Evolutionary conservation across 768 basidiomycete species (phyloP).

Genomic region (Mycena vitilis): DNA sequence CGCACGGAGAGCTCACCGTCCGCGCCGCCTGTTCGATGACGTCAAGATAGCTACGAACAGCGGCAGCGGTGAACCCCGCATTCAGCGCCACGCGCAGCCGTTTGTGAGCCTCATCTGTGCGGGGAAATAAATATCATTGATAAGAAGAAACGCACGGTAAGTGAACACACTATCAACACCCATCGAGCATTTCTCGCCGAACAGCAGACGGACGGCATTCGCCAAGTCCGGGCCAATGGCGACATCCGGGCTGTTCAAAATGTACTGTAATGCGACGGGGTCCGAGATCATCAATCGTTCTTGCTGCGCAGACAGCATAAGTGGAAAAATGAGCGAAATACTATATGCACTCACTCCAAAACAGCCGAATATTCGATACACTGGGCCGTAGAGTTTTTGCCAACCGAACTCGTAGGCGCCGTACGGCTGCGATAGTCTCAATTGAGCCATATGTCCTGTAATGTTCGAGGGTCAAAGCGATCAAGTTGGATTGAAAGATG

Average conservation of each 20-base stretch:
- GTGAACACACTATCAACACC: background rate
- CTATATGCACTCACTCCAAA: conserved; percentile 18
- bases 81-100: conserved; percentile 10
- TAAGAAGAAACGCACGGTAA: background rate
- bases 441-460: conserved; percentile 8
- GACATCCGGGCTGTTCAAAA: conserved; percentile 18
- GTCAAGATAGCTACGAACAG: background rate
- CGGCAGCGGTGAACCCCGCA: conserved; percentile 2
- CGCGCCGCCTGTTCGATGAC: background rate
- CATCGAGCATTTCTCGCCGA: conserved; percentile 2
- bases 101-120: conserved; percentile 8
- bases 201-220: background rate
- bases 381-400: conserved; percentile 5
- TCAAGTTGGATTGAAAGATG: background rate
- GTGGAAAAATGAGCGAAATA: background rate
- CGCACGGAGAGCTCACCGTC: background rate
- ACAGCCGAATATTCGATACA: background rate
- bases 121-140: background rate
- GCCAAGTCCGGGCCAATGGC: background rate
- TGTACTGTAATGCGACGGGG: background rate
- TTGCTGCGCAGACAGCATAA: conserved; percentile 9
- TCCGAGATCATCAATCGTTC: conserved; percentile 22
- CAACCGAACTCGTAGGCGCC: conserved; percentile 13
- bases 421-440: background rate
- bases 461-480: background rate